Conservation (phyloP, 768 basidiomycete genomes). For the Phaffia australis region DNA sequence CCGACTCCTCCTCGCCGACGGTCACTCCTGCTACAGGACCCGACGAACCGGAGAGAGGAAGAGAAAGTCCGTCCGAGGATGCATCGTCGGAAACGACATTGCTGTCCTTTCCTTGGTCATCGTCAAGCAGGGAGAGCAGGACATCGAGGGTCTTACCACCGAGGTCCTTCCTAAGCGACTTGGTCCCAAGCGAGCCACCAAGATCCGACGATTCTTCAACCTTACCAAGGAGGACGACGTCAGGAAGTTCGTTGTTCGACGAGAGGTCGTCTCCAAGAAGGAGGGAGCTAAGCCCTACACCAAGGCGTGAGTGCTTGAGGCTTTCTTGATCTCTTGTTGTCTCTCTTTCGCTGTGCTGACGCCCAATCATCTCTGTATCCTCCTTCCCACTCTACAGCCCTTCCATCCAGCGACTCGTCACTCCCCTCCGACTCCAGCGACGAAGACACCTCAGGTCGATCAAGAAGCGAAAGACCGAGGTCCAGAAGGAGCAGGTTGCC, state of each 20-base stretch:
- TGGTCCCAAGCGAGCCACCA: conserved; percentile 83
- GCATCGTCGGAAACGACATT: conserved; percentile 95
- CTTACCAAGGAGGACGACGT: conserved; percentile 96
- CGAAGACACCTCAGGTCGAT: conserved; percentile 82
- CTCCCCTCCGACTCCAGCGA: conserved; percentile 88
- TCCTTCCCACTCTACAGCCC: conserved; percentile 46
- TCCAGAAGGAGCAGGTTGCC: conserved; percentile 86
- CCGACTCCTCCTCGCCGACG: conserved; percentile 81
- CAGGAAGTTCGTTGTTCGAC: conserved; percentile 86
- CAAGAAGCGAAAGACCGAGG: conserved; percentile 74
- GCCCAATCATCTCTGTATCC: background rate
- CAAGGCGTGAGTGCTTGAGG: conserved; percentile 59
- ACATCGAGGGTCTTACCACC: conserved; percentile 86
- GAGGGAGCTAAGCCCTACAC: conserved; percentile 76
- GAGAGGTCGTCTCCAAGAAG: conserved; percentile 91
- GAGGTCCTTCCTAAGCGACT: conserved; percentile 84
- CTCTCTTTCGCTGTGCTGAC: conserved; percentile 28
- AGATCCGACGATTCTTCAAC: conserved; percentile 97
- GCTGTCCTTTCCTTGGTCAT: conserved; percentile 86
- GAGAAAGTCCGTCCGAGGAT: conserved; percentile 97
- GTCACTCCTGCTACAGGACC: conserved; percentile 93
- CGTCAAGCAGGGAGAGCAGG: conserved; percentile 87
- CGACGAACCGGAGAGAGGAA: conserved; percentile 91
- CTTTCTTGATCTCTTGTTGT: background rate
- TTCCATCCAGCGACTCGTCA: conserved; percentile 94